Percentiles rank a stretch among this genome's conserved stretches.
Evolutionary conservation across 2,329 filamentous ascomycete species (phyloP).

Genomic region (Geoglossum cookeanum): DNA sequence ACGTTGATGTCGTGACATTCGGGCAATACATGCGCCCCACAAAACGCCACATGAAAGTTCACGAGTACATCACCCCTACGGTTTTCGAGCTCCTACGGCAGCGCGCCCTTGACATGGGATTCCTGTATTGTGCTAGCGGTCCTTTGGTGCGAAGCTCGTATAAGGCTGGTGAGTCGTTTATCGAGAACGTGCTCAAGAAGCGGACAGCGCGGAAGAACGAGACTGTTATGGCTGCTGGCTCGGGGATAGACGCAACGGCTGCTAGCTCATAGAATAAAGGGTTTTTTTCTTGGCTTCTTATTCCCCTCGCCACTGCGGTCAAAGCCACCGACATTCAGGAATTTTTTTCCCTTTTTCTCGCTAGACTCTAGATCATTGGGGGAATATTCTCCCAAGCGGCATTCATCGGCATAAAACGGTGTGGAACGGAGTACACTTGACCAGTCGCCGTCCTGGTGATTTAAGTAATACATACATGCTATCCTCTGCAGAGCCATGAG

Average conservation of each 20-base stretch:
- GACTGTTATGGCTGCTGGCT: neutral
- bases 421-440: too few relatives aligned
- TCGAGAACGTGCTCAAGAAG: constrained; percentile 93
- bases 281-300: too few relatives aligned
- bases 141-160: constrained; percentile 88
- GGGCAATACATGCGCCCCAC: constrained; percentile 99
- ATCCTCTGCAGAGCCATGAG: too few relatives aligned
- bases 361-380: too few relatives aligned
- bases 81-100: constrained; percentile 84
- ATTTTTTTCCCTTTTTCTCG: too few relatives aligned
- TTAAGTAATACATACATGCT: too few relatives aligned
- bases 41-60: constrained; percentile 91
- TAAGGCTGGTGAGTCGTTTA: constrained; percentile 96
- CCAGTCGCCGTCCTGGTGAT: too few relatives aligned
- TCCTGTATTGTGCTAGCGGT: constrained; percentile 88
- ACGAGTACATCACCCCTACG: constrained; percentile 83
- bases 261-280: neutral
- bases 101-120: constrained; percentile 82
- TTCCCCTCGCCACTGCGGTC: too few relatives aligned
- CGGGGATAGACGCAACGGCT: neutral
- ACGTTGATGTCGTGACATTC: constrained; percentile 92
- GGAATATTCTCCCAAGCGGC: too few relatives aligned
- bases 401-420: too few relatives aligned
- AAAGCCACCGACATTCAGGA: too few relatives aligned
- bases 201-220: constrained; percentile 19